Evolutionary conservation across 352 stramenopile genomes (phyloP), one percentile per base, ranked within the genome.

Genomic region (Chrysophaeum taylorii): DNA sequence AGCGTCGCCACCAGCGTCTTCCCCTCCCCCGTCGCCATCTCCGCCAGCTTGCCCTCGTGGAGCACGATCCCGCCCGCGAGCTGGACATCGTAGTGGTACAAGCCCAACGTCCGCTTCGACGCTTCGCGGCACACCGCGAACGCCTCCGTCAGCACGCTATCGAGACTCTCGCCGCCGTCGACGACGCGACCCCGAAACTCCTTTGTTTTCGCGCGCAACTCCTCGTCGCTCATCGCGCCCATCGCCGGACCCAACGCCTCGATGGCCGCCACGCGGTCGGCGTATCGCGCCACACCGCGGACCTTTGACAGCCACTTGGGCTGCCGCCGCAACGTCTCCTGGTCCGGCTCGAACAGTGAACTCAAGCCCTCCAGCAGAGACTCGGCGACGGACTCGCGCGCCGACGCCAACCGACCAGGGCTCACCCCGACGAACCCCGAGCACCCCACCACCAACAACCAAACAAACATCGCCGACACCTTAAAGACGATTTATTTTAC

Each of bases 71-170:
- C 79, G 37, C 78, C 79, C 25, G 83, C 71, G 29, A 84, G 72
- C 71, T 83, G 78, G 21, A 83, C 78, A 57, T 83, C 78, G 69
- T 79, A 83, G 69, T 83, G 78, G 18, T 73, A 54, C 18, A 83
- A 54, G 36, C 77, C 71, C 33, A 81, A 63, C 25, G 76, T 68
- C n/a, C 76, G 70, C 74, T 70, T 78, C 33, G 76, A 45, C 25
- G 86, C 85, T 76, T 92, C 86, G 35, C 86, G 73, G n/a, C 89
- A 83, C 27, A 90, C 82, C 27, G 86, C 86, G 75, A 91, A 92
- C 1, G 84, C 85, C 71, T 92, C 86, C 64, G 87, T 83, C 2
- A 91, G 70, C 16, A 92, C 68, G 16, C 76, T 68, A 33, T 81
- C 83, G 62, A 88, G 75, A 23, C 82, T 79, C 70, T 81, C 79